Evolutionary conservation across 1,284 basidiomycete species (phyloP).

Genomic region (Phenoliferia sp.): DNA sequence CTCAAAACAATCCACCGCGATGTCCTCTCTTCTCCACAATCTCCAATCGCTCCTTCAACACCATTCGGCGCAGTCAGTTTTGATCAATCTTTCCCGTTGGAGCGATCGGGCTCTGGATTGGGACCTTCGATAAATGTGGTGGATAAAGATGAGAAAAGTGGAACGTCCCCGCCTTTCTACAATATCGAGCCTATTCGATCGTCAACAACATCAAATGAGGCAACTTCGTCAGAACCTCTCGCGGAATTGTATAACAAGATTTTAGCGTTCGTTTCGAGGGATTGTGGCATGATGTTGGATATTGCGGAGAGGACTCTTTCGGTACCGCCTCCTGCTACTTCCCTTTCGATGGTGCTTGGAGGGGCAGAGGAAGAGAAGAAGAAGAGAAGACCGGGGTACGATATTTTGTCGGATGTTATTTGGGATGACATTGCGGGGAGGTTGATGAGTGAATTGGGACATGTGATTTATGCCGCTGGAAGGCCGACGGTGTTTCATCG

Average conservation of each 20-base stretch:
- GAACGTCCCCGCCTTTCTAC: constrained; percentile 25
- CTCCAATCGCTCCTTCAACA: constrained; percentile 66
- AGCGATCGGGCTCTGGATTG: background rate
- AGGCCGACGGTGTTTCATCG: constrained; percentile 82
- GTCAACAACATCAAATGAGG: constrained; percentile 47
- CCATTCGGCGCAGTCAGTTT: constrained; percentile 46
- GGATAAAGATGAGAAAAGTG: background rate
- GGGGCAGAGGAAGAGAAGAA: background rate
- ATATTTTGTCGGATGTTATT: constrained; percentile 77
- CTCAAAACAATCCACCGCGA: constrained; percentile 70
- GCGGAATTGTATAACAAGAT: constrained; percentile 72
- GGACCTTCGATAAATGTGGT: background rate
- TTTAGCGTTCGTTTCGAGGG: constrained; percentile 69
- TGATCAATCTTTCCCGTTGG: background rate
- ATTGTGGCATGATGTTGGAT: constrained; percentile 63
- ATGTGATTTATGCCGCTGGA: constrained; percentile 80
- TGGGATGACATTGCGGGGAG: constrained; percentile 77
- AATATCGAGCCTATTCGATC: constrained; percentile 21
- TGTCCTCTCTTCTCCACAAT: constrained; percentile 53
- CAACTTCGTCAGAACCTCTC: constrained; percentile 56
- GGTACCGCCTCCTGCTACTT: background rate
- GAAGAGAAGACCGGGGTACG: constrained; percentile 50
- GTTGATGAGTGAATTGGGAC: constrained; percentile 77
- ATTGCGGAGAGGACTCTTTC: constrained; percentile 56
- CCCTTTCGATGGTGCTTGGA: background rate